Evolutionary conservation across 257 asterid species (phyloP).

Genomic region (Salvia rosmarinus): DNA sequence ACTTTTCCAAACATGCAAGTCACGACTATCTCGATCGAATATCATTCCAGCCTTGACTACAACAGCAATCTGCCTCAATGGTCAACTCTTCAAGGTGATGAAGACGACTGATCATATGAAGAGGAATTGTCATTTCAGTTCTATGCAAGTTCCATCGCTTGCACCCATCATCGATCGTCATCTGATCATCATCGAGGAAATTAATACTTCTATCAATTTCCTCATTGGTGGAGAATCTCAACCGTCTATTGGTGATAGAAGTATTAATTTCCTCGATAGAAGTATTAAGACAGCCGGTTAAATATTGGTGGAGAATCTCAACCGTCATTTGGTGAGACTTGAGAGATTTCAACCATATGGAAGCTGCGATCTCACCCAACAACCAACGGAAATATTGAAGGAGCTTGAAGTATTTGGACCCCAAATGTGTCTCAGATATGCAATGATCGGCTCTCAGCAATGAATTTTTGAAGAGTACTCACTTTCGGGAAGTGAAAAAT

Average conservation of each 20-base stretch:
- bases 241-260: no score
- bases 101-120: conserved; percentile 1
- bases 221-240: no score
- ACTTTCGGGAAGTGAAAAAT: conserved; percentile 32
- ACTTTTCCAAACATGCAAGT: conserved; percentile 13
- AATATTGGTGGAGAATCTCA: no score
- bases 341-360: no score
- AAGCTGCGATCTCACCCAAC: no score
- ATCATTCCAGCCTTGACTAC: not conserved
- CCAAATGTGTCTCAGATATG: conserved; percentile 5
- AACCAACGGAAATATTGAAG: conserved; percentile 23
- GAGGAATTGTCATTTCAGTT: conserved; percentile 9
- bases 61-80: conserved; percentile 27
- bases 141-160: not conserved
- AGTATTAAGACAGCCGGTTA: no score
- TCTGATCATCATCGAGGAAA: no score
- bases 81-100: conserved; percentile 28
- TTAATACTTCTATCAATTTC: no score
- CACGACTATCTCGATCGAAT: not conserved
- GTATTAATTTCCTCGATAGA: no score
- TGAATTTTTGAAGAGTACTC: not conserved
- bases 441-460: not conserved
- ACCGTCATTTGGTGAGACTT: no score
- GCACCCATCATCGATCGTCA: no score
- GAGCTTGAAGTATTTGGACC: conserved; percentile 21